These are phyloP conservation scores for Groenewaldozyma tartarivorans DNA, from an alignment of 805 yeast genomes.

Conservation along the genomic window DNA sequence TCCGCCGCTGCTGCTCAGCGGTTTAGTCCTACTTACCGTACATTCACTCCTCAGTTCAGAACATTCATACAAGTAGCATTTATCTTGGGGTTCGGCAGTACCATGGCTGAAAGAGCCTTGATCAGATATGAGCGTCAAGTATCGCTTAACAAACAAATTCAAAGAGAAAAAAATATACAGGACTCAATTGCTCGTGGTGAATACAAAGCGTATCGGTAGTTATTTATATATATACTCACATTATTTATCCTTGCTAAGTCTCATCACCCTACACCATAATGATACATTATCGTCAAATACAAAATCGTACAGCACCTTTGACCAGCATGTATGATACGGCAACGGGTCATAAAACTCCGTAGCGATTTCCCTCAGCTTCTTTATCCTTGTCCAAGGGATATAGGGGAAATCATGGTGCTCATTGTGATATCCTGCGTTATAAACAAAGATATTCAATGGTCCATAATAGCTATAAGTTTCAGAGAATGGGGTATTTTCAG, in stretches of 20 bases:
- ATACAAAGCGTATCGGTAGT: slow-evolving; percentile 4
- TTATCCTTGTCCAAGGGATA: slow-evolving; percentile 79
- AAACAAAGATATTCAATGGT: slow-evolving; percentile 60
- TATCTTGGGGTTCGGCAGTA: slow-evolving; percentile 12
- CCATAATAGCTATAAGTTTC: slow-evolving; percentile 92
- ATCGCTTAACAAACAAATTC: slow-evolving; percentile 9
- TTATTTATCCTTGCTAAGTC: slow-evolving; percentile 23
- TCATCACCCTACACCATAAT: slow-evolving; percentile 74
- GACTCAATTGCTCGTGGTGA: slow-evolving; percentile 17
- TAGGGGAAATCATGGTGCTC: slow-evolving; percentile 96
- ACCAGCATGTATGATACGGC: slow-evolving; percentile 73
- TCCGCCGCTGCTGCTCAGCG: slow-evolving; percentile 11
- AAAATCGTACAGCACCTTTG: slow-evolving; percentile 63
- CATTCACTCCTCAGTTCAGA: slow-evolving; percentile 15
- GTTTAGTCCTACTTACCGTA: slow-evolving; percentile 15
- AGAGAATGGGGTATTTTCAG: slow-evolving; percentile 29
- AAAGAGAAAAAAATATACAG: slow-evolving; percentile 11
- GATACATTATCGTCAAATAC: slow-evolving; percentile 56
- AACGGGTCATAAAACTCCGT: slow-evolving; percentile 72
- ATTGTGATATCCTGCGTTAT: slow-evolving; percentile 92
- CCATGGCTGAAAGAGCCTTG: slow-evolving; percentile 13
- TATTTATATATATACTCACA: neutral
- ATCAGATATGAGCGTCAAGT: slow-evolving; percentile 15
- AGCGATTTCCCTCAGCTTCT: slow-evolving; percentile 55
- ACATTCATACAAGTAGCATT: slow-evolving; percentile 16